A percentile compares a stretch with the other conserved stretches of the same genome.
Evolutionary conservation across 148 eudicot genomes (phyloP).

Genomic region (Nepenthes gracilis): DNA sequence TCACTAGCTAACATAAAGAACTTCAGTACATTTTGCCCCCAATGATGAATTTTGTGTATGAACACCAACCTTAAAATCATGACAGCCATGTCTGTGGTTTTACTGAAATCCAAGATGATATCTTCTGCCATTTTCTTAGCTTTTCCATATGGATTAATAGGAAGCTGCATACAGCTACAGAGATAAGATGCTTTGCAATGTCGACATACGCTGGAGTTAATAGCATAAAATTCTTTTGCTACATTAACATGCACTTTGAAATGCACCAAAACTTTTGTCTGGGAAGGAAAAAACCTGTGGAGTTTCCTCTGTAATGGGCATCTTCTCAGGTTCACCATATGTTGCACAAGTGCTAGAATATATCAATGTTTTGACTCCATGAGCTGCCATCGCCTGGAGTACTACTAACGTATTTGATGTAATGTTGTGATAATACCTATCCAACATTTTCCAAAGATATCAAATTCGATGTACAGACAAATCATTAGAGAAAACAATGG

Average conservation of each 20-base stretch:
- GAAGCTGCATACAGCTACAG: conserved; percentile 41
- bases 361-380: conserved; percentile 64
- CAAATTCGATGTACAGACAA: not conserved
- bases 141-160: conserved; percentile 96
- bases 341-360: conserved; percentile 99
- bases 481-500: not conserved
- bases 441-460: no score
- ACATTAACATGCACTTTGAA: not conserved
- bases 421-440: conserved; percentile 93
- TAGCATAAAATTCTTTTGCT: no score
- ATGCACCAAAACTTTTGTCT: conserved; percentile 1
- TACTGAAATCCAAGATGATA: conserved; percentile 79
- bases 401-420: conserved; percentile 84
- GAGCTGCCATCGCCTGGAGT: conserved; percentile 79
- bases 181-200: conserved; percentile 1
- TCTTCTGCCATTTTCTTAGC: conserved; percentile 99
- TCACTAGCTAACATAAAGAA: no score
- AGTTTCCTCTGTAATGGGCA: conserved; percentile 94
- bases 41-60: not conserved
- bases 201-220: not conserved
- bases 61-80: conserved; percentile 73
- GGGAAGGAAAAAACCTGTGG: conserved; percentile 48
- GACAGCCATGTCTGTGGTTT: conserved; percentile 67
- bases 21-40: no score
- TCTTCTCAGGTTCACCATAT: conserved; percentile 91